Conservation (phyloP, 1,139 yeast species). For the Geotrichum restrictum region DNA sequence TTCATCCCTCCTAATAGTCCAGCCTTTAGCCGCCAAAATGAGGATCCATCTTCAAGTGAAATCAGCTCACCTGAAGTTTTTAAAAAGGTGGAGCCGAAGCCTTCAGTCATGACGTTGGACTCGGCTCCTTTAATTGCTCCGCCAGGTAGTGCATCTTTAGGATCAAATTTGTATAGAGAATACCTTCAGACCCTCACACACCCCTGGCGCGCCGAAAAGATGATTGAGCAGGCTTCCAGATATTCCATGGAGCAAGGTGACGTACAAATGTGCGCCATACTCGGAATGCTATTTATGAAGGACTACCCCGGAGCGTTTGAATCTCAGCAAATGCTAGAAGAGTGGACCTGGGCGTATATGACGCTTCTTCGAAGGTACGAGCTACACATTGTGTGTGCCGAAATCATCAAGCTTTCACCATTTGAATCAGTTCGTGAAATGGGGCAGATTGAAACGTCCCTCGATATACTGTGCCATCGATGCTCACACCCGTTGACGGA, state of each 20-base stretch:
- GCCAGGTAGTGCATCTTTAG: neutral
- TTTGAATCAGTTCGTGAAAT: constrained; percentile 45
- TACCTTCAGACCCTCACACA: constrained; percentile 39
- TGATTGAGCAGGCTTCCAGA: constrained; percentile 48
- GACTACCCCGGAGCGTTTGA: constrained; percentile 38
- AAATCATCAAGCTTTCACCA: constrained; percentile 49
- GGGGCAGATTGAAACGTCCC: constrained; percentile 52
- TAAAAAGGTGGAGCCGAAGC: neutral
- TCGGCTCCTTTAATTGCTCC: neutral
- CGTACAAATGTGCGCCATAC: constrained; percentile 56
- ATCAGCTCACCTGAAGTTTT: neutral
- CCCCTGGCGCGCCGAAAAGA: constrained; percentile 48
- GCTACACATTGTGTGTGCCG: constrained; percentile 56
- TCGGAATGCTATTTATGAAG: constrained; percentile 55
- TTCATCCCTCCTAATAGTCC: too few species aligned
- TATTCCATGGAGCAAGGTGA: constrained; percentile 65
- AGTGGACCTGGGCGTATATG: constrained; percentile 57
- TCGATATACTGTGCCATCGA: constrained; percentile 63
- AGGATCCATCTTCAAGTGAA: neutral
- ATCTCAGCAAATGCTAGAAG: constrained; percentile 40
- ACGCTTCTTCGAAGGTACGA: constrained; percentile 52
- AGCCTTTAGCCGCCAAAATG: neutral
- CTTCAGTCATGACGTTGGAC: neutral
- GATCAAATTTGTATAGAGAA: constrained; percentile 16
- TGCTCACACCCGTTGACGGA: constrained; percentile 65